Conservation (phyloP, 176 grass and related monocot species). For the Dendrocalamus sinicus region DNA sequence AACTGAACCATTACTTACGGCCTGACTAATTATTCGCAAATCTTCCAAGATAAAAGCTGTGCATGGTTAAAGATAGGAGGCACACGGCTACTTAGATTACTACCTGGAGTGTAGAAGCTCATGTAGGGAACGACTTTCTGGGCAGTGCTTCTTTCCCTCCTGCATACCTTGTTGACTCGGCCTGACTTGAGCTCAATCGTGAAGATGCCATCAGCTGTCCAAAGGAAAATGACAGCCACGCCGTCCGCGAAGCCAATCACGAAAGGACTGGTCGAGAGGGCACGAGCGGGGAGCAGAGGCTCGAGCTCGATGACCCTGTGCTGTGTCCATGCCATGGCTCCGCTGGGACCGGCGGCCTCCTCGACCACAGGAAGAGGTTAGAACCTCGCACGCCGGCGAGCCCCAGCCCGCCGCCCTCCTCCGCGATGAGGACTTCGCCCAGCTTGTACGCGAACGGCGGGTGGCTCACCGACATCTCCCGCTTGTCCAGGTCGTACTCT, state of each 20-base stretch:
- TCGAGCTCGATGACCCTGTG: slow-evolving; percentile 16
- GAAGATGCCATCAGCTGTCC: neutral
- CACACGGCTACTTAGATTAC: neutral
- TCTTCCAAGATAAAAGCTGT: neutral
- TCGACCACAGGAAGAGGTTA: neutral
- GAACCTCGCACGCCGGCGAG: neutral
- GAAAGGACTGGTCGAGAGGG: neutral
- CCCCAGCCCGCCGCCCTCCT: neutral
- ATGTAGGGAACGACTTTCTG: neutral
- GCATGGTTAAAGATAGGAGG: neutral
- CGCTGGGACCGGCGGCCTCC: neutral
- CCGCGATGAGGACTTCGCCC: neutral
- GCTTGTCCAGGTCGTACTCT: slow-evolving; percentile 9
- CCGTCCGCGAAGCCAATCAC: slow-evolving; percentile 8
- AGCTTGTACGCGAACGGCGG: neutral
- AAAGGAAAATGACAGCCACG: neutral
- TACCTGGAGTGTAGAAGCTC: slow-evolving; percentile 40
- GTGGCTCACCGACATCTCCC: neutral
- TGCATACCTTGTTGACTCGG: neutral
- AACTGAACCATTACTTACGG: neutral
- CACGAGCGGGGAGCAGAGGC: neutral
- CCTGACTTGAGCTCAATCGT: slow-evolving; percentile 36
- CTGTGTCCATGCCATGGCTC: neutral
- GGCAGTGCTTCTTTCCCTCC: neutral
- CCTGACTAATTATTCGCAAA: neutral